Percentiles rank a stretch among this genome's conserved stretches.
Conservation (phyloP, 257 asterid species). For the Eucommia ulmoides region DNA sequence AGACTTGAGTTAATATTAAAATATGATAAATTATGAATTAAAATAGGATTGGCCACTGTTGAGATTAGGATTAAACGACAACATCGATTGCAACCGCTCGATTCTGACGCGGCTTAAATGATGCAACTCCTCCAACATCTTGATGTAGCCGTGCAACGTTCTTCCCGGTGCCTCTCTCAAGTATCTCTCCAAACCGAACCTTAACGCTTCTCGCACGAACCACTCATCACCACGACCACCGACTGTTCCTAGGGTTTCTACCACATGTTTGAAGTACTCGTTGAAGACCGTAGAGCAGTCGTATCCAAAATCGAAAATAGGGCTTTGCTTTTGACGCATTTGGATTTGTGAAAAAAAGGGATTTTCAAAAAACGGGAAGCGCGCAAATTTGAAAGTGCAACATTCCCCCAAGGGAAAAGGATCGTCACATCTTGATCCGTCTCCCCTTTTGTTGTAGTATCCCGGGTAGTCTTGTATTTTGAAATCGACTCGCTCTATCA, state of each 20-base stretch:
- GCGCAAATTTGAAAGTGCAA: conserved; percentile 35
- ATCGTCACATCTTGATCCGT: conserved; percentile 28
- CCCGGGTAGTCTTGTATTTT: conserved; percentile 34
- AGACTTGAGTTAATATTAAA: background rate
- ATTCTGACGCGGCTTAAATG: conserved; percentile 22
- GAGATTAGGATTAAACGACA: no score
- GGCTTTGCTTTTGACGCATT: conserved; percentile 3
- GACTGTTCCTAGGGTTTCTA: conserved; percentile 29
- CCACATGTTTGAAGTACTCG: conserved; percentile 5
- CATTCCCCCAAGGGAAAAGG: conserved; percentile 32
- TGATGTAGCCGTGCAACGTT: conserved; percentile 22
- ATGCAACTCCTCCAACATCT: conserved; percentile 33
- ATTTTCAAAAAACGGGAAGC: conserved; percentile 1
- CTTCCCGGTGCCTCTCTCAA: no score
- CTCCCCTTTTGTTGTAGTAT: conserved; percentile 44
- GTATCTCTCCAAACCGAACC: conserved; percentile 22
- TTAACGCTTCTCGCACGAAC: conserved; percentile 18
- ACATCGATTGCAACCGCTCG: no score
- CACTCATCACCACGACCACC: conserved; percentile 11
- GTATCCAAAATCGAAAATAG: background rate
- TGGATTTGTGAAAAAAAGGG: conserved; percentile 1
- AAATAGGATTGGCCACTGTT: no score
- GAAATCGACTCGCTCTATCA: conserved; percentile 23
- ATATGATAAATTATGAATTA: no score
- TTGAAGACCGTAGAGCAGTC: conserved; percentile 10